Conservation (phyloP, 2,329 filamentous ascomycete genomes). For the Venturia aucupariae region DNA sequence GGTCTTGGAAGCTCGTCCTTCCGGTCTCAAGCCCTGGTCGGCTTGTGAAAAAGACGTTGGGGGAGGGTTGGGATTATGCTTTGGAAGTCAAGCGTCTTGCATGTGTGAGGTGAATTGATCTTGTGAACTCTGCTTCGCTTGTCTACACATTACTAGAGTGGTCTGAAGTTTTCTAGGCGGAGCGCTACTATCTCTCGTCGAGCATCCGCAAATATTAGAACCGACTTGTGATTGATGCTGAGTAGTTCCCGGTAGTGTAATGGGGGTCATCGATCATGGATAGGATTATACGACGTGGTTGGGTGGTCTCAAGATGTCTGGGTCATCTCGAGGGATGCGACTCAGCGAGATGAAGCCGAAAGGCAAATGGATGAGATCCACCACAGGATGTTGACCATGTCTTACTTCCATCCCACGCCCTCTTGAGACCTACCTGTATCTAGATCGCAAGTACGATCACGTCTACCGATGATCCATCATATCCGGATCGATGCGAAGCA, state of each 20-base stretch:
- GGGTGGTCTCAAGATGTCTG: neutral
- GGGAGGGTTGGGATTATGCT: neutral
- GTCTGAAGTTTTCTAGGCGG: neutral
- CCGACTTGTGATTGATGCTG: neutral
- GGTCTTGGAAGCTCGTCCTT: neutral
- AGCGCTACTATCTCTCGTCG: neutral
- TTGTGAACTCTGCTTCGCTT: neutral
- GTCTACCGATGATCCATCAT: neutral
- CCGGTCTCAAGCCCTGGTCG: neutral
- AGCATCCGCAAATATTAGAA: neutral
- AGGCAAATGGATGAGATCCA: neutral
- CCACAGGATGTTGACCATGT: neutral
- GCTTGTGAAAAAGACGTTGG: neutral
- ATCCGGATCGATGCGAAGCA: neutral
- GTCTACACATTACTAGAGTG: neutral
- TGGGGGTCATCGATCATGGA: neutral
- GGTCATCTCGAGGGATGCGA: neutral
- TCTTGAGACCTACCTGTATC: neutral
- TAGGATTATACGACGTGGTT: neutral
- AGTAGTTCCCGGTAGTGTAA: neutral
- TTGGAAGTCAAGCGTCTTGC: neutral
- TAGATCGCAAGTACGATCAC: no score
- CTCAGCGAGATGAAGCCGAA: neutral
- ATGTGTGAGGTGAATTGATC: neutral
- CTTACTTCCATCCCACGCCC: neutral